phyloP scores from a whole-genome alignment of 495 filamentous ascomycete genomes.

The Tuber indicum region DNA sequence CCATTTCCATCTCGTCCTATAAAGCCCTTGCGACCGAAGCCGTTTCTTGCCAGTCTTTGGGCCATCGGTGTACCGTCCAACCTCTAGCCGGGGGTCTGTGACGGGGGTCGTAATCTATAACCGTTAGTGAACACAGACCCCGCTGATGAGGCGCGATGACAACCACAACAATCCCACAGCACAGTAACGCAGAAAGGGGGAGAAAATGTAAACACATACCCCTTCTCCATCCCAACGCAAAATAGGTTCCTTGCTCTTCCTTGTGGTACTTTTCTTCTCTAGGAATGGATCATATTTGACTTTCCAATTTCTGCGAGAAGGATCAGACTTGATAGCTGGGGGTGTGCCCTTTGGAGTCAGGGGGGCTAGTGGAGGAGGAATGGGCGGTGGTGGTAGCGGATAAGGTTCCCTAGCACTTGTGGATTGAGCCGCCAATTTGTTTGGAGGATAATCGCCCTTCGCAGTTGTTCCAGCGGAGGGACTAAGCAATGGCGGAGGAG shows the following conservation, averaged over 20 bases:
- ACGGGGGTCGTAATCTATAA: constrained; percentile 34
- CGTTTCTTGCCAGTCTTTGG: constrained; percentile 52
- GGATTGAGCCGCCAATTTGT: constrained; percentile 23
- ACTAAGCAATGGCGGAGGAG: constrained; percentile 34
- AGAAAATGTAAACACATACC: constrained; percentile 39
- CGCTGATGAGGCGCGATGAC: not conserved
- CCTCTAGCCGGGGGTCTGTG: constrained; percentile 49
- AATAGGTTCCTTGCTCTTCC: constrained; percentile 45
- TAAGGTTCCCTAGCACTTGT: constrained; percentile 24
- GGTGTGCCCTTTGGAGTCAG: constrained; percentile 41
- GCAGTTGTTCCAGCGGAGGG: constrained; percentile 23
- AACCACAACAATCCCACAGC: constrained; percentile 17
- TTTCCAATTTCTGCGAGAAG: constrained; percentile 32
- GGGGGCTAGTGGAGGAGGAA: constrained; percentile 33
- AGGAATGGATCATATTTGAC: constrained; percentile 40
- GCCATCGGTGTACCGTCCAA: constrained; percentile 61
- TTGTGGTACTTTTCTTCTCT: constrained; percentile 46
- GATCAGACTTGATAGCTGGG: constrained; percentile 33
- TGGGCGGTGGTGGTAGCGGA: constrained; percentile 14
- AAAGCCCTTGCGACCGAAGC: constrained; percentile 63
- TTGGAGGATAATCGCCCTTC: constrained; percentile 28
- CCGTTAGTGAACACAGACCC: constrained; percentile 14
- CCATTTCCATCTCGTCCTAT: constrained; percentile 65
- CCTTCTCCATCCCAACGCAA: constrained; percentile 41
- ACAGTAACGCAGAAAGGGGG: constrained; percentile 3